Base-by-base conservation (phyloP, 495 filamentous ascomycete genomes). In the Aspergillus diversus region DNA sequence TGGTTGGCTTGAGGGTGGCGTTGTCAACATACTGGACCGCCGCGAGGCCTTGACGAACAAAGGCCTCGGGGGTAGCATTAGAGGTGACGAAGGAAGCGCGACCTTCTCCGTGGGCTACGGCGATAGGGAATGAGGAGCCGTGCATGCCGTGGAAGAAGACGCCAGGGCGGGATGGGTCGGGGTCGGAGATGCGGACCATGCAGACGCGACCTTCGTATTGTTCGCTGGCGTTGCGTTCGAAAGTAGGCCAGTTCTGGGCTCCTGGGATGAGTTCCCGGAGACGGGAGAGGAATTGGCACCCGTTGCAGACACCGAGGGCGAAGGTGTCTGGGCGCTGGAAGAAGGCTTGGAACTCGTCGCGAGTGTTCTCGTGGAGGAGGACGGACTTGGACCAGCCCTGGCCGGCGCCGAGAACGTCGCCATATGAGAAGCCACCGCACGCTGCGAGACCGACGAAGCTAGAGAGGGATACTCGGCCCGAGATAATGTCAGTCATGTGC, bases 351-450 rank as follows among this genome's bases (percentile, higher is more conserved):
- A 98, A 96, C 66, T 93, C 88, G 51, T 77, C 78, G 34, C 92
- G 86, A 4, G 90, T 88, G 60, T 87, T 86, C 21, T 89, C 83
- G 76, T 97, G 90, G 64, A 94, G 83, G 7, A 97, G 84, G 42
- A 98, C 92, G 5, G 90, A 92, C 72, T 93, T 93, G n/a, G 96
- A 93, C 95, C 95, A 99, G 53, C 96, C 95, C 66, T 90, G 89
- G 35, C 95, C 95, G 34, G 96, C 96, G 59, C 94, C 96, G 4
- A 98, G 86, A 42, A 97, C 92, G 64, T 99, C 95, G 69, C 95
- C 96, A 75, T 96, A 97, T 13, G 92, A 96, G 84, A 99, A 99
- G 59, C 95, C 96, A 65, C 95, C 96, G 67, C 93, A 97, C 63
- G 93, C 93, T 33, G 94, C 95, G 17, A 98, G 84, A 66, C 95